phyloP scores from a whole-genome alignment of 345 rosid genomes.

The Crucihimalaya himalaica region DNA sequence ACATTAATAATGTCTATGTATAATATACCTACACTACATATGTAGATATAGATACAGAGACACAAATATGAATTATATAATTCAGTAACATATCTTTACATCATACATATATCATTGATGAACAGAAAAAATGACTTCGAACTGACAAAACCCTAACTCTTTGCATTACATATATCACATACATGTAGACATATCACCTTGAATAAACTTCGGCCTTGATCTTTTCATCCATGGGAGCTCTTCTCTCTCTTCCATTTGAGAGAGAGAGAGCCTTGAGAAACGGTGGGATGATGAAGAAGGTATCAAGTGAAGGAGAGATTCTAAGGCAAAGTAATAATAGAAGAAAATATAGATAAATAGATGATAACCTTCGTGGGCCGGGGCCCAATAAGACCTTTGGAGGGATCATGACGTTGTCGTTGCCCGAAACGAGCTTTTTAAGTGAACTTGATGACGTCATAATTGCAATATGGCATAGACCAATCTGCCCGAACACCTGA shows the following conservation, averaged over 20 bases:
- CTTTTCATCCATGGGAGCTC: slow-evolving; percentile 47
- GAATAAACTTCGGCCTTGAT: slow-evolving; percentile 41
- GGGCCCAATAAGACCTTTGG: slow-evolving; percentile 36
- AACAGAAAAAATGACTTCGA: slow-evolving; percentile 5
- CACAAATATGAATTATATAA: background rate
- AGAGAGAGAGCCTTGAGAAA: slow-evolving; percentile 7
- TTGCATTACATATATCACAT: background rate
- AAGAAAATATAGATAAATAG: background rate
- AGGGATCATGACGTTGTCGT: slow-evolving; percentile 29
- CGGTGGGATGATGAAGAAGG: slow-evolving; percentile 22
- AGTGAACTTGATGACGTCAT: slow-evolving; percentile 28
- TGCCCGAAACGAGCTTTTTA: slow-evolving; percentile 22
- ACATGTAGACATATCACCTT: slow-evolving; percentile 43
- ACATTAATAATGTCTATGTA: background rate
- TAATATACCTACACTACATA: background rate
- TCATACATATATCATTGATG: slow-evolving; percentile 13
- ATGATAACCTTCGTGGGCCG: slow-evolving; percentile 39
- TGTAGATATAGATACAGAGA: background rate
- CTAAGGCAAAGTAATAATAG: slow-evolving; percentile 9
- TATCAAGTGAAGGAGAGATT: slow-evolving; percentile 13
- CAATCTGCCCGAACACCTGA: slow-evolving; percentile 37
- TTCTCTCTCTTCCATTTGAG: slow-evolving; percentile 42
- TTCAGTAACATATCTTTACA: background rate
- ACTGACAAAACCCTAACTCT: slow-evolving; percentile 29
- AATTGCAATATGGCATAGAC: slow-evolving; percentile 26